phyloP scores from a whole-genome alignment of 2,329 filamentous ascomycete genomes.

The Cordyceps farinosa region DNA sequence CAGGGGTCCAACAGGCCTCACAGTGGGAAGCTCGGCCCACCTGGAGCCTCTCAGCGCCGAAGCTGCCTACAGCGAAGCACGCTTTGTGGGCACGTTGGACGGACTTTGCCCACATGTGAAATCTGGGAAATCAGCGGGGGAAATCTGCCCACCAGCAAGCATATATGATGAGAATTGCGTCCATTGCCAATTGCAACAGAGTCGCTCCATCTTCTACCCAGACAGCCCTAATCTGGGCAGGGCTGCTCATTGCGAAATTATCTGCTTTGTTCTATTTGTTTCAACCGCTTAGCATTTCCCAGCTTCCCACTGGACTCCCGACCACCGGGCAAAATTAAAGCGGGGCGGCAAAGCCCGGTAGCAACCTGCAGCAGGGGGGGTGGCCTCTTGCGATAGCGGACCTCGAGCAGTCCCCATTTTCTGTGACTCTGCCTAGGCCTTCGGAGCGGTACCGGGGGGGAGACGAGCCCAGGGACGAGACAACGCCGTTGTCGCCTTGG shows the following conservation, averaged over 20 bases:
- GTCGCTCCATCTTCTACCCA: no score
- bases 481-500: background rate
- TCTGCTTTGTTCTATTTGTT: background rate
- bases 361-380: background rate
- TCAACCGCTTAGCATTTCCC: background rate
- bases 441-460: constrained; percentile 15
- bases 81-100: background rate
- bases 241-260: no score
- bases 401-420: background rate
- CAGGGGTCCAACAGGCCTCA: background rate
- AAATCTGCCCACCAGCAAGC: background rate
- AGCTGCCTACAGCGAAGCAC: background rate
- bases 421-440: constrained; percentile 8
- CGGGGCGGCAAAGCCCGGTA: background rate
- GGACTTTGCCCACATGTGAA: constrained; percentile 2
- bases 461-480: background rate
- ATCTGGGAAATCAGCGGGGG: constrained; percentile 6
- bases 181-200: no score
- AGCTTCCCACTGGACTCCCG: background rate
- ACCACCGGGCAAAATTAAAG: background rate
- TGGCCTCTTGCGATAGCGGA: constrained; percentile 8
- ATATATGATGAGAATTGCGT: no score
- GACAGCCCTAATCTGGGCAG: no score
- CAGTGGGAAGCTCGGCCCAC: background rate
- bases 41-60: constrained; percentile 5